Conservation (phyloP, 768 basidiomycete genomes). For the Tulasnella sp. region DNA sequence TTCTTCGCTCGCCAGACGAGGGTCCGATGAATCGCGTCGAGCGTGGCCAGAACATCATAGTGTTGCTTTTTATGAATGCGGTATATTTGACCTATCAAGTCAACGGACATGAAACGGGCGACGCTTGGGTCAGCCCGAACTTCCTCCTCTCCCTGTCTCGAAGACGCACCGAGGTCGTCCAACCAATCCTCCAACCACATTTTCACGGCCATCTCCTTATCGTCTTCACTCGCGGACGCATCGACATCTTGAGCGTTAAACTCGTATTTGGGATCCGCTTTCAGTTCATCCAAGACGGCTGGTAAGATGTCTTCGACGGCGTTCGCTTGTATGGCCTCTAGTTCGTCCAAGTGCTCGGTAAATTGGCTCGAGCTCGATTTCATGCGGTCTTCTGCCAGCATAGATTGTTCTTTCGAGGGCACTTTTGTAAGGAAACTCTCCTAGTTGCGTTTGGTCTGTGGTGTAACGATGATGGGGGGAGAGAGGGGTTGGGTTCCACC, state of each 20-base stretch:
- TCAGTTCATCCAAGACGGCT: neutral
- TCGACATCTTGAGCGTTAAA: neutral
- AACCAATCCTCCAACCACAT: slow-evolving; percentile 19
- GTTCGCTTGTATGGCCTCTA: neutral
- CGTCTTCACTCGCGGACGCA: neutral
- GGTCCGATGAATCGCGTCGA: slow-evolving; percentile 7
- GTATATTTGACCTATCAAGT: slow-evolving; percentile 4
- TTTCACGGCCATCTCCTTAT: neutral
- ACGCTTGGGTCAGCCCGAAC: neutral
- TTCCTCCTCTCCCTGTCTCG: neutral
- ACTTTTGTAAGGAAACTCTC: neutral
- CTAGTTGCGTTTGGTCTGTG: neutral
- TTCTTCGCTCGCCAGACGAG: slow-evolving; percentile 10
- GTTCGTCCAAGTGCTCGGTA: neutral
- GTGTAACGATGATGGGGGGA: neutral
- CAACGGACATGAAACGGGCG: neutral
- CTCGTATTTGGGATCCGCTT: neutral
- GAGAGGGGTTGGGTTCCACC: neutral
- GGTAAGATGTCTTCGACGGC: neutral
- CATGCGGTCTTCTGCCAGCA: neutral
- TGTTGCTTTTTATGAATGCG: slow-evolving; percentile 16
- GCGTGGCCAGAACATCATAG: neutral
- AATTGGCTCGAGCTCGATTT: neutral
- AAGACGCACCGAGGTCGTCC: slow-evolving; percentile 14
- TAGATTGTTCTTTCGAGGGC: neutral